Evolutionary conservation across 1,284 basidiomycete species (phyloP).

Genomic region (Bondarzewia mesenterica): DNA sequence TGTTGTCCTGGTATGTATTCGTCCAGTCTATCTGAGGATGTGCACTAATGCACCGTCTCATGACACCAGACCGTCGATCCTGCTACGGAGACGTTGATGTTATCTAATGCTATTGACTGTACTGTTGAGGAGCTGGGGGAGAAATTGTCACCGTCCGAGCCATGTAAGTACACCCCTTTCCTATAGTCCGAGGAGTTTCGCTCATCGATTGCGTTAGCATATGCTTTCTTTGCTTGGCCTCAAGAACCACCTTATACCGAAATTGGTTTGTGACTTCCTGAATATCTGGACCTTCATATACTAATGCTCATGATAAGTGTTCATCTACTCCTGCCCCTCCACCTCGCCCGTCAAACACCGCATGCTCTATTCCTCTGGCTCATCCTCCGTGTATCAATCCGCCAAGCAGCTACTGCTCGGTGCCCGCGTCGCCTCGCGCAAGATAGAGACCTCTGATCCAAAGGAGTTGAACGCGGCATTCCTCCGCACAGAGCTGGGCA

Average conservation of each 20-base stretch:
- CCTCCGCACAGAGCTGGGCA: slow-evolving; percentile 41
- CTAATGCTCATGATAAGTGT: slow-evolving; percentile 39
- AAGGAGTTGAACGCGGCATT: slow-evolving; percentile 59
- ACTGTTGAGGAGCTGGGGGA: slow-evolving; percentile 36
- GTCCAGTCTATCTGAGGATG: not conserved
- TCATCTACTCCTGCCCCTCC: slow-evolving; percentile 84
- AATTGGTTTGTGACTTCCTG: slow-evolving; percentile 13
- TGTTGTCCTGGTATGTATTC: slow-evolving; percentile 55
- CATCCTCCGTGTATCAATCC: slow-evolving; percentile 45
- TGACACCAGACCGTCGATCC: slow-evolving; percentile 51
- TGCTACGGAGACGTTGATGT: slow-evolving; percentile 44
- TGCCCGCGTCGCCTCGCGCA: slow-evolving; percentile 37
- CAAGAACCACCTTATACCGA: slow-evolving; percentile 44
- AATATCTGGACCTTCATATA: slow-evolving; percentile 7
- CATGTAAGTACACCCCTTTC: slow-evolving; percentile 28
- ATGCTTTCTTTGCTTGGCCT: slow-evolving; percentile 71
- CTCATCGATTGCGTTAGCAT: slow-evolving; percentile 35
- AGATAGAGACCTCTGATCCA: slow-evolving; percentile 80
- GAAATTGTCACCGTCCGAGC: slow-evolving; percentile 45
- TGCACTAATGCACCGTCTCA: not conserved
- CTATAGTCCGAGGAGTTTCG: too few species aligned
- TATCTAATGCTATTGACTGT: slow-evolving; percentile 32
- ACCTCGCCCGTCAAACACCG: slow-evolving; percentile 72
- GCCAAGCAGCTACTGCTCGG: slow-evolving; percentile 46
- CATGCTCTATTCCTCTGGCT: slow-evolving; percentile 80